Evolutionary conservation across 2,329 filamentous ascomycete genomes (phyloP), one percentile per base, ranked within the genome.

Genomic region (Catunica adiposa): DNA sequence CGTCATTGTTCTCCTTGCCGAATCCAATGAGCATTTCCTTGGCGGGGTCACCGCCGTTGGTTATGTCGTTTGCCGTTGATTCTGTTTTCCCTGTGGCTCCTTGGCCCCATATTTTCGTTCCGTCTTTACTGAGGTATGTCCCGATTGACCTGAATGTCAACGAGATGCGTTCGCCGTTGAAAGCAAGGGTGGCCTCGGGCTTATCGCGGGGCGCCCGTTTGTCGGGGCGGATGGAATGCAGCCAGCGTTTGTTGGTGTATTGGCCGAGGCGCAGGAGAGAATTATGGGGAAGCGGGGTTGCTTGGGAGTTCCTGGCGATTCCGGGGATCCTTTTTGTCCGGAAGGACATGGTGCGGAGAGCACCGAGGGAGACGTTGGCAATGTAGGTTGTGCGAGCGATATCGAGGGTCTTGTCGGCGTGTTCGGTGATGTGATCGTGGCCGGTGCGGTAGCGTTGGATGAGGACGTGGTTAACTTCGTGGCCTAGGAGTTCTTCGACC

Each of bases 391-490:
- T 81, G 25, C 77, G 79, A 11, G 80, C 82, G 56, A 98, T 92
- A 66, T 98, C 92, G 23, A 98, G 73, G 0, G 90, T 95, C 70
- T 98, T 98, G 66, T 98, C 92, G 40, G 88, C 94, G 65, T 98
- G 92, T 65, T 98, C 92, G 0, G 87, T 92, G 60, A 98, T 98
- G 65, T 88, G 88, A 68, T 98, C 92, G 51, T 79, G 80, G 2
- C 90, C 87, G 61, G 78, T 77, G n/a, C 92, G 86, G 64, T 98
- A 98, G 57, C 89, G 78, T 64, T 98, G 92, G 48, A 98, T 94
- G 51, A 98, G 71, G 1, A 83, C 89, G 65, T 98, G 92, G 63
- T 98, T 98, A 44, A 98, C 69, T 0, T 78, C 71, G 63, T 97
- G 92, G 0, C 86, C 84, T 1, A 94, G 74, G 15, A 79, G 71